Conservation (phyloP, 2,329 filamentous ascomycete genomes). For the Microcera coccophila region DNA sequence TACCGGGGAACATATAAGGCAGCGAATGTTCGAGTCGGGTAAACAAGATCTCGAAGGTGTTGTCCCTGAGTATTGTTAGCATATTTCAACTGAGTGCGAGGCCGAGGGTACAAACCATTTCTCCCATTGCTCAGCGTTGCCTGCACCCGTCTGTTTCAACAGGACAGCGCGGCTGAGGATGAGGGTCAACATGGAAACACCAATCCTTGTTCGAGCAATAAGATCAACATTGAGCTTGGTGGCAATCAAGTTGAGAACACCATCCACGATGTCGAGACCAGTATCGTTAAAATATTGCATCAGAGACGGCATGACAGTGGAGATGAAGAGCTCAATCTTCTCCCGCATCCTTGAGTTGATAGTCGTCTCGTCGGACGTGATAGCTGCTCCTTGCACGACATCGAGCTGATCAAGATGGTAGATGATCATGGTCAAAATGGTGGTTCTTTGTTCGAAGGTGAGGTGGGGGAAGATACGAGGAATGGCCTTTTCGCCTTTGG, state of each 20-base stretch:
- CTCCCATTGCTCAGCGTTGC: conserved; percentile 69
- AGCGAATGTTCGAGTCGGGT: conserved; percentile 80
- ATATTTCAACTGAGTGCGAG: background rate
- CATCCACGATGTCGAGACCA: conserved; percentile 84
- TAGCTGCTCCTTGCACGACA: conserved; percentile 77
- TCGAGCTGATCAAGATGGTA: conserved; percentile 90
- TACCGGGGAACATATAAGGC: conserved; percentile 82
- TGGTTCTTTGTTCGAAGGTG: conserved; percentile 86
- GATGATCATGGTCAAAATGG: conserved; percentile 91
- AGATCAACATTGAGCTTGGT: conserved; percentile 77
- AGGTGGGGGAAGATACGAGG: conserved; percentile 93
- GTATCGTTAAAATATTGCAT: conserved; percentile 90
- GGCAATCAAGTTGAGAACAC: conserved; percentile 79
- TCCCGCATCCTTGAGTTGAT: conserved; percentile 78
- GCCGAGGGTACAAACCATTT: conserved; percentile 61
- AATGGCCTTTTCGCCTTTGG: conserved; percentile 94
- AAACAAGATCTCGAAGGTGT: conserved; percentile 82
- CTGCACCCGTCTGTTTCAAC: conserved; percentile 73
- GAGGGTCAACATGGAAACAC: conserved; percentile 86
- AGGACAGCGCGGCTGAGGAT: conserved; percentile 91
- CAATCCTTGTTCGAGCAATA: conserved; percentile 83
- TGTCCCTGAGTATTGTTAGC: conserved; percentile 53
- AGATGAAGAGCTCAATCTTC: conserved; percentile 86
- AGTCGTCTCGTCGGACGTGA: conserved; percentile 65
- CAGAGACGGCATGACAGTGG: conserved; percentile 83